These are phyloP conservation scores for Moricandia arvensis DNA, from an alignment of 345 rosid genomes.

Conservation along the genomic window DNA sequence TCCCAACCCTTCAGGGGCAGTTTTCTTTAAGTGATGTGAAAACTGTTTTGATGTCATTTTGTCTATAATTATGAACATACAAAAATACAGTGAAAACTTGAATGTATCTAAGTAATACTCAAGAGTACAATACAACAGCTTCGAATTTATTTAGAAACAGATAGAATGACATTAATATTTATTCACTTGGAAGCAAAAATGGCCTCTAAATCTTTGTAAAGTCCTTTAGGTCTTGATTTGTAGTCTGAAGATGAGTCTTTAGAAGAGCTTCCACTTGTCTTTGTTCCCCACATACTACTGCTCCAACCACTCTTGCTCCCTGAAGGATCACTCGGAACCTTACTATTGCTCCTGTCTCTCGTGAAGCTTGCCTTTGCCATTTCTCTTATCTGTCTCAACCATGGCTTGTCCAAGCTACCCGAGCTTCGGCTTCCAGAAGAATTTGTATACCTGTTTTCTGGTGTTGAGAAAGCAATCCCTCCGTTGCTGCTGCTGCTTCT, in stretches of 20 bases:
- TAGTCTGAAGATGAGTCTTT: constrained; percentile 50
- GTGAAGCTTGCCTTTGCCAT: constrained; percentile 80
- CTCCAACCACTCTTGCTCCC: constrained; percentile 68
- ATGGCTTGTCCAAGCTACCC: constrained; percentile 57
- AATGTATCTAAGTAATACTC: background rate
- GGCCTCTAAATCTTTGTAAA: constrained; percentile 78
- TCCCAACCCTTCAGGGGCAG: background rate
- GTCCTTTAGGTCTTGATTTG: constrained; percentile 51
- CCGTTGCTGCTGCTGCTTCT: constrained; percentile 21
- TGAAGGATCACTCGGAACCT: constrained; percentile 65
- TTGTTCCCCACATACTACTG: constrained; percentile 60
- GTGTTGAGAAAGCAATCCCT: constrained; percentile 7
- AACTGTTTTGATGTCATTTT: too few relatives aligned
- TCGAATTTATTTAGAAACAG: background rate
- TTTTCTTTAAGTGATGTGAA: background rate
- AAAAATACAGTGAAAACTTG: background rate
- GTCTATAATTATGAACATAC: too few relatives aligned
- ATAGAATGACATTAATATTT: background rate
- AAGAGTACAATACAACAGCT: background rate
- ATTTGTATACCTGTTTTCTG: constrained; percentile 51
- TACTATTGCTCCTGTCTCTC: constrained; percentile 49
- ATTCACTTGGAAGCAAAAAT: constrained; percentile 74
- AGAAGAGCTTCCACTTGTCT: constrained; percentile 65
- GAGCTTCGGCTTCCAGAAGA: constrained; percentile 65
- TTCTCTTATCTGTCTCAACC: constrained; percentile 74